These are phyloP conservation scores for Pseudodiploospora longispora DNA, from an alignment of 2,329 filamentous ascomycete genomes.

Conservation along the genomic window DNA sequence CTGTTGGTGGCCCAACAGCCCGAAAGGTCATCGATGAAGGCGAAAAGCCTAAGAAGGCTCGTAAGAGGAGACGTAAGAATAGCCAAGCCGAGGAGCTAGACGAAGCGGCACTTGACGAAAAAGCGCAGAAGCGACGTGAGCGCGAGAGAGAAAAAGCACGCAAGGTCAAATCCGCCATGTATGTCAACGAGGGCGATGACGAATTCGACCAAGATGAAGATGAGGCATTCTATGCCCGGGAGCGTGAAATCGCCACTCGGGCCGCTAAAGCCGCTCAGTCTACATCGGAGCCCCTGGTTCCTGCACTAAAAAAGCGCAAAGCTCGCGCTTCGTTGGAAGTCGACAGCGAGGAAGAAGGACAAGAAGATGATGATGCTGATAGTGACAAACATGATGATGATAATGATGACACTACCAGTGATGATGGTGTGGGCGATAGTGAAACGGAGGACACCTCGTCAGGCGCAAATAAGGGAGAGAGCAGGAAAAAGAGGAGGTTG, in stretches of 20 bases:
- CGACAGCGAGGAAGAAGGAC: slow-evolving; percentile 20
- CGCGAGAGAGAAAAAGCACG: slow-evolving; percentile 68
- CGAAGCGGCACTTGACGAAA: slow-evolving; percentile 58
- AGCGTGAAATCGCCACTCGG: slow-evolving; percentile 51
- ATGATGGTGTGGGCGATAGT: slow-evolving; percentile 13
- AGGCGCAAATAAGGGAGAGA: slow-evolving; percentile 26
- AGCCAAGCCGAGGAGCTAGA: slow-evolving; percentile 37
- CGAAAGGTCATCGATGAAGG: slow-evolving; percentile 46
- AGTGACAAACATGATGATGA: slow-evolving; percentile 22
- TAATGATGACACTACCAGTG: slow-evolving; percentile 17
- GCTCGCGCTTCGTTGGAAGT: slow-evolving; percentile 15
- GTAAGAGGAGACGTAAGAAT: slow-evolving; percentile 39
- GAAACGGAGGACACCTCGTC: slow-evolving; percentile 20
- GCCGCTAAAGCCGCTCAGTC: slow-evolving; percentile 29
- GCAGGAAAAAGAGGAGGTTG: slow-evolving; percentile 29
- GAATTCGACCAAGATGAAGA: slow-evolving; percentile 71
- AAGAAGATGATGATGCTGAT: slow-evolving; percentile 18
- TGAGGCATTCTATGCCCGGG: slow-evolving; percentile 66
- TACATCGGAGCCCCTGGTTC: slow-evolving; percentile 6
- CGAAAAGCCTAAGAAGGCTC: slow-evolving; percentile 43
- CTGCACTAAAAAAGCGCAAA: slow-evolving; percentile 20
- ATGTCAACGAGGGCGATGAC: slow-evolving; percentile 78
- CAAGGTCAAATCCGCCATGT: slow-evolving; percentile 78
- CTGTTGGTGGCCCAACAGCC: slow-evolving; percentile 55
- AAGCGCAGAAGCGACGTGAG: slow-evolving; percentile 52